Evolutionary conservation across 371 early-diverging fungal genomes (phyloP).

Genomic region (Capniomyces stellatus): DNA sequence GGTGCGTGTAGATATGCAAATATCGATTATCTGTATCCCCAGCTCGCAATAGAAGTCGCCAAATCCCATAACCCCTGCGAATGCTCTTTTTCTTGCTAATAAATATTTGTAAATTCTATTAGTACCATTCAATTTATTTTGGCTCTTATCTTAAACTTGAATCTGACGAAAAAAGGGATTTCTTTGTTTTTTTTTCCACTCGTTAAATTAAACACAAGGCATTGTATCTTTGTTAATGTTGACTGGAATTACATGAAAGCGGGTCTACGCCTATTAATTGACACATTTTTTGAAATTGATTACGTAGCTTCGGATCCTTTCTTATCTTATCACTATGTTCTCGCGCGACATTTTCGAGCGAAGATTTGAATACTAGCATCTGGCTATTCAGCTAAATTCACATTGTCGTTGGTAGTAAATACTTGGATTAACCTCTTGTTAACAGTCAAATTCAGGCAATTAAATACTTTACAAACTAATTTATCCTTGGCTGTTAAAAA

Average conservation of each 20-base stretch:
- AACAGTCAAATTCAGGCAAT: too few relatives aligned
- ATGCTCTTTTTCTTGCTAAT: slow-evolving; percentile 80
- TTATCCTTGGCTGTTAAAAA: too few relatives aligned
- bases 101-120: slow-evolving; percentile 9
- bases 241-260: slow-evolving; percentile 63
- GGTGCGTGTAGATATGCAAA: slow-evolving; percentile 64
- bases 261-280: slow-evolving; percentile 87
- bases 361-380: slow-evolving; percentile 53
- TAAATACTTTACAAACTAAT: too few relatives aligned
- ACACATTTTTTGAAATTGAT: slow-evolving; percentile 88
- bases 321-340: slow-evolving; percentile 76
- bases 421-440: too few relatives aligned
- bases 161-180: too few relatives aligned
- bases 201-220: too few relatives aligned
- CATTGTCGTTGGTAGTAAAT: too few relatives aligned
- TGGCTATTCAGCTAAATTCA: slow-evolving; percentile 43
- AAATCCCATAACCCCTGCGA: slow-evolving; percentile 82
- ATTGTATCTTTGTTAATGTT: too few relatives aligned
- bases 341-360: slow-evolving; percentile 69
- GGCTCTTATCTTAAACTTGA: too few relatives aligned
- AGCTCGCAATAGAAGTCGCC: slow-evolving; percentile 97
- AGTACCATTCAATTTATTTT: too few relatives aligned
- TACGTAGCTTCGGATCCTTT: slow-evolving; percentile 68
- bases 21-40: slow-evolving; percentile 76
- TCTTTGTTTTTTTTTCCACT: too few relatives aligned